phyloP scores from a whole-genome alignment of 495 filamentous ascomycete species.

The Usnea hakonensis region DNA sequence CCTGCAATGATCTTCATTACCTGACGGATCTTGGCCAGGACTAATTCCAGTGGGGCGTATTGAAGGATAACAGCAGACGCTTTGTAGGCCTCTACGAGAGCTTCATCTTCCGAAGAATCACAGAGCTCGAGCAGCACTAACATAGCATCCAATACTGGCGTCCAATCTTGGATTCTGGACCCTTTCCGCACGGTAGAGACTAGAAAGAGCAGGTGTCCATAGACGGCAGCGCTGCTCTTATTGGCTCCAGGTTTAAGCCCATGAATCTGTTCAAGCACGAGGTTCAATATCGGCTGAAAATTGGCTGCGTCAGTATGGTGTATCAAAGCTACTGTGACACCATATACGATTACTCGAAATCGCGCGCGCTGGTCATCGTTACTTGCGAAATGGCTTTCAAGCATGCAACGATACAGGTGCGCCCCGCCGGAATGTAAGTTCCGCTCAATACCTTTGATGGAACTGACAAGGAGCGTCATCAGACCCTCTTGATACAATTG shows the following conservation, averaged over 20 bases:
- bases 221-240: constrained; percentile 38
- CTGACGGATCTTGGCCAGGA: constrained; percentile 58
- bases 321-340: constrained; percentile 67
- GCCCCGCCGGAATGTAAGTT: constrained; percentile 73
- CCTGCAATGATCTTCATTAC: constrained; percentile 57
- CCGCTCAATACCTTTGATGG: constrained; percentile 73
- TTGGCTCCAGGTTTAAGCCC: constrained; percentile 22
- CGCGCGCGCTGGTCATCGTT: constrained; percentile 30
- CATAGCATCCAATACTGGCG: constrained; percentile 49
- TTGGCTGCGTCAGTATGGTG: constrained; percentile 71
- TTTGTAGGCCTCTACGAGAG: constrained; percentile 53
- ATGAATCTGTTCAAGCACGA: constrained; percentile 46
- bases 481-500: constrained; percentile 69
- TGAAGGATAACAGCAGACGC: constrained; percentile 60
- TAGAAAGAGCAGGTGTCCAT: constrained; percentile 56
- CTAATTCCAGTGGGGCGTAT: constrained; percentile 68
- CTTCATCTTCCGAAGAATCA: constrained; percentile 34
- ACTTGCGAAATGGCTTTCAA: constrained; percentile 42
- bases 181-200: constrained; percentile 71
- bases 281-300: constrained; percentile 50
- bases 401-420: constrained; percentile 58
- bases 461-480: constrained; percentile 83
- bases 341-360: constrained; percentile 59
- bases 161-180: constrained; percentile 65
- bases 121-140: constrained; percentile 45